Evolutionary conservation across 345 rosid genomes (phyloP), one percentile per base, ranked within the genome.

Genomic region (Gossypium sturtianum): DNA sequence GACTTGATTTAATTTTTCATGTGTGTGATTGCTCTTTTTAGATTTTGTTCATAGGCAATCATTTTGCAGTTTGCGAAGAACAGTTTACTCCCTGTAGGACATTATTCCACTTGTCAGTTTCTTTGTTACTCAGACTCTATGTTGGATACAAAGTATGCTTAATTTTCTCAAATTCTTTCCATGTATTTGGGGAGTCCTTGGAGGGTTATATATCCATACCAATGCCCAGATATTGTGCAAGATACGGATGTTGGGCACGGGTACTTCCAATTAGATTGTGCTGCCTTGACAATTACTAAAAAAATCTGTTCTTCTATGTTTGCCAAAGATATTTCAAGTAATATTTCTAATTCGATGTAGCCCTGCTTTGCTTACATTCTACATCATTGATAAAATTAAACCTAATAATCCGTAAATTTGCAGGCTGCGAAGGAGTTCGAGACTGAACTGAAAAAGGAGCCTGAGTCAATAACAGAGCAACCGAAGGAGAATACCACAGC

Each of bases 401-500:
- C 27, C 17, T 43, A 16, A 64, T 48, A 2, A 54, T n/a, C 61
- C 70, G 63, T 47, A 70, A 74, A 70, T 80, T 75, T 84, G 81
- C 84, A 94, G 98, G 98, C 98, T 73, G 97, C 98, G 57, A 94
- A 90, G 75, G 98, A 94, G 78, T 92, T 94, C 0, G 98, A 94
- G 83, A 81, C 92, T 9, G 98, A 94, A 89, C 91, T 94, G n/a
- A 94, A 91, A 74, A 92, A 87, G 70, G 94, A 89, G 54, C 93
- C 93, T 0, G 92, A 89, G 53, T 79, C 91, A 56, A 25, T 1
- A 22, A 4, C 86, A 1, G 90, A 83, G 7, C 58, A 80, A 20
- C 76, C 92, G 5, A 75, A 25, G 44, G 84, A 83, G 78, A 81
- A 73, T 48, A 83, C 91, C 0, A 76, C 79, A 61, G 78, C 84